A percentile compares a stretch with the other conserved stretches of the same genome.
These are phyloP conservation scores for Karstenula rhodostoma DNA, from an alignment of 2,329 filamentous ascomycete genomes.

Conservation along the genomic window DNA sequence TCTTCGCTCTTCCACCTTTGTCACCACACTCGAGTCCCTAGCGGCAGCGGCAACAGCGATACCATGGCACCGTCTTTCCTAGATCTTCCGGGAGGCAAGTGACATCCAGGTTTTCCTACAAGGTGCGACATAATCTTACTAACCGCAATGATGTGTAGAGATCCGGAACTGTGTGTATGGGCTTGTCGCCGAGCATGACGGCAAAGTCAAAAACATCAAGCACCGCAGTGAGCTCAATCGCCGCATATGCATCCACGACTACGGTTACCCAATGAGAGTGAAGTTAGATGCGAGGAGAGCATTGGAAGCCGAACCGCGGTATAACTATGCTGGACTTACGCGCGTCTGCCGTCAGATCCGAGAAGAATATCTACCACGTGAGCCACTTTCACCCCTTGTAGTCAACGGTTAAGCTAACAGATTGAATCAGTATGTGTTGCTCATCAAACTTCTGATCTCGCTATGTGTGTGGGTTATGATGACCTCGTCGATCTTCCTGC, in stretches of 20 bases:
- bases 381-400: background rate
- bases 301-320: background rate
- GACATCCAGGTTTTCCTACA: too few relatives aligned
- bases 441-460: background rate
- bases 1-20: background rate
- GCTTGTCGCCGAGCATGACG: background rate
- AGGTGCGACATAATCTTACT: too few relatives aligned
- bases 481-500: background rate
- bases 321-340: background rate
- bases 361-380: background rate
- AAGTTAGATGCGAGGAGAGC: too few relatives aligned
- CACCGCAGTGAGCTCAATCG: background rate
- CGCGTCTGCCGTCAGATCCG: constrained; percentile 1
- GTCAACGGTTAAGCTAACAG: background rate
- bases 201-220: background rate
- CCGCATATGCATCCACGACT: too few relatives aligned
- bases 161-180: background rate
- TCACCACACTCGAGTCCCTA: background rate
- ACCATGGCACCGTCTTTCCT: background rate
- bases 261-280: too few relatives aligned
- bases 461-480: background rate
- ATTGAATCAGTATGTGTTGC: too few relatives aligned
- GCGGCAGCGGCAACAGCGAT: background rate
- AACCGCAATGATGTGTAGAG: background rate
- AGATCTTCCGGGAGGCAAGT: background rate